These are phyloP conservation scores for Fusarium chlamydosporum DNA, from an alignment of 2,329 filamentous ascomycete species.

Conservation along the genomic window DNA sequence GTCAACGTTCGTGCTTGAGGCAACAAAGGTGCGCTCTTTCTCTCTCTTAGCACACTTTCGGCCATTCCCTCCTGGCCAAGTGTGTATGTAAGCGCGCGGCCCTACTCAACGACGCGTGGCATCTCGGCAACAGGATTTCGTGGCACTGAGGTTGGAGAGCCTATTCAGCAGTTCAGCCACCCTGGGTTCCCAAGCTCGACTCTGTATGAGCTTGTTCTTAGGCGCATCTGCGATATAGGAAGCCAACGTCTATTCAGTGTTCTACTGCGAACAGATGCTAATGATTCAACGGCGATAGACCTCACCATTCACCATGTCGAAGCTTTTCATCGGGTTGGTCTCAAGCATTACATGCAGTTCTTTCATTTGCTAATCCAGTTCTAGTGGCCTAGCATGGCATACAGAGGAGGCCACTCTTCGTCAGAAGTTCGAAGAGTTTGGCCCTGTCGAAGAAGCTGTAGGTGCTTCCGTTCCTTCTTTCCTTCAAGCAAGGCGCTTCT, in stretches of 20 bases:
- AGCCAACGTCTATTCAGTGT: slow-evolving; percentile 1
- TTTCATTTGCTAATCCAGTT: slow-evolving; percentile 43
- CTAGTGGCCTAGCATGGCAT: slow-evolving; percentile 96
- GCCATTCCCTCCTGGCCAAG: slow-evolving; percentile 8
- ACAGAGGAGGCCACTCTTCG: slow-evolving; percentile 91
- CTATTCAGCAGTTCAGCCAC: background rate
- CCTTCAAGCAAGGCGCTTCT: slow-evolving; percentile 37
- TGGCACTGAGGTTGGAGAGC: background rate
- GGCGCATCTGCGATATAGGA: background rate
- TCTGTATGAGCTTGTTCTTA: slow-evolving; percentile 4
- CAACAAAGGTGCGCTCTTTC: slow-evolving; percentile 39
- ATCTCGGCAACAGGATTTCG: slow-evolving; percentile 8
- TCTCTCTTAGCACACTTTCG: slow-evolving; percentile 9
- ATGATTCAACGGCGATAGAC: slow-evolving; percentile 31
- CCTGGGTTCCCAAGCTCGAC: background rate
- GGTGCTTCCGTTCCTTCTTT: slow-evolving; percentile 60
- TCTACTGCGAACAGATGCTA: slow-evolving; percentile 19
- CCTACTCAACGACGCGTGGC: slow-evolving; percentile 36
- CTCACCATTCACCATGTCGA: slow-evolving; percentile 76
- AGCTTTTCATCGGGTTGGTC: slow-evolving; percentile 74
- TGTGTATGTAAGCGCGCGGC: slow-evolving; percentile 34
- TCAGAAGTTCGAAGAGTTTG: slow-evolving; percentile 93
- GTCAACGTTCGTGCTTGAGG: slow-evolving; percentile 3
- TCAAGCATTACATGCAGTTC: background rate
- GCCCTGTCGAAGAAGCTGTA: slow-evolving; percentile 94